phyloP scores from a whole-genome alignment of 331 rosid species.

The Cydonia oblonga region DNA sequence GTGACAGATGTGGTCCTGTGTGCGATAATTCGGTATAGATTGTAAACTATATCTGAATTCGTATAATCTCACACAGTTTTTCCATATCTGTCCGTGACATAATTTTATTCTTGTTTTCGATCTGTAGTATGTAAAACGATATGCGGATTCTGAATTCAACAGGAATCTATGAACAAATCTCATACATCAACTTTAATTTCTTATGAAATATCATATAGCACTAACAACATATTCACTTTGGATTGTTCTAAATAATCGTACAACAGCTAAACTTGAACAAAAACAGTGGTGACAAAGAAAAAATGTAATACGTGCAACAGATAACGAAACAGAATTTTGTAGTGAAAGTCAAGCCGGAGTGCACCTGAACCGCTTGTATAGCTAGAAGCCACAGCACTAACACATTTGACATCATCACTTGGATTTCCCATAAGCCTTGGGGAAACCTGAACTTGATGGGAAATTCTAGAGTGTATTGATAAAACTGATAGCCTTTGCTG shows the following conservation, averaged over 20 bases:
- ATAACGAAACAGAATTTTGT: slow-evolving; percentile 12
- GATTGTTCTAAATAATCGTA: slow-evolving; percentile 18
- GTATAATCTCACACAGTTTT: not conserved
- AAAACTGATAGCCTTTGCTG: slow-evolving; percentile 3
- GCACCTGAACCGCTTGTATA: slow-evolving; percentile 15
- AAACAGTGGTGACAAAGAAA: slow-evolving; percentile 12
- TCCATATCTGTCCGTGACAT: not conserved
- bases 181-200: slow-evolving; percentile 8
- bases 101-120: not conserved
- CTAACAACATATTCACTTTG: slow-evolving; percentile 21
- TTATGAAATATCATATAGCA: slow-evolving; percentile 14
- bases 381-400: slow-evolving; percentile 16
- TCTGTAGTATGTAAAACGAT: too few relatives aligned
- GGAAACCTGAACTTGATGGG: slow-evolving; percentile 1
- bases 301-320: slow-evolving; percentile 4
- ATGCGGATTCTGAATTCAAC: not conserved
- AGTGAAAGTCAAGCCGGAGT: not conserved
- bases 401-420: slow-evolving; percentile 4
- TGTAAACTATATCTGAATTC: not conserved
- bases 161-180: not conserved
- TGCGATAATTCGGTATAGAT: not conserved
- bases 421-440: slow-evolving; percentile 15
- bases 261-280: slow-evolving; percentile 24
- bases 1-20: not conserved
- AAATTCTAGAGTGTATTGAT: slow-evolving; percentile 1